Conservation (phyloP, 768 basidiomycete genomes). For the Psilocybe cyanescens region DNA sequence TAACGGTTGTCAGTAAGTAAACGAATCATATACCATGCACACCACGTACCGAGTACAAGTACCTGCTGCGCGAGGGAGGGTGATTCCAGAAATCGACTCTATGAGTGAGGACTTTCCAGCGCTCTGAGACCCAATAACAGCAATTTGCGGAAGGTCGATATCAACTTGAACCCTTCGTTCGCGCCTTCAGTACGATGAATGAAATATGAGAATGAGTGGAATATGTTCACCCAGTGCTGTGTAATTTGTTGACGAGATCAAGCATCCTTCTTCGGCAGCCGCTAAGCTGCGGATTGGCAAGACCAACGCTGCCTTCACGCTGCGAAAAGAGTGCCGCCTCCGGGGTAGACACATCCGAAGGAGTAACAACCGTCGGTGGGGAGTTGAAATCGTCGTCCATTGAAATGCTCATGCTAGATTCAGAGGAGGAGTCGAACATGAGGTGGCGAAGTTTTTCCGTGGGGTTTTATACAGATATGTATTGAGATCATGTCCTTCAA, state of each 20-base stretch:
- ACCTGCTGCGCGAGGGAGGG: slow-evolving; percentile 68
- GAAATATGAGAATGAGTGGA: slow-evolving; percentile 29
- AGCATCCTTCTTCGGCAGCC: slow-evolving; percentile 45
- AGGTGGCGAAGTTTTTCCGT: not conserved
- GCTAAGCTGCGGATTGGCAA: slow-evolving; percentile 50
- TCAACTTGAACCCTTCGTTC: slow-evolving; percentile 62
- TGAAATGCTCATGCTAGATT: slow-evolving; percentile 9
- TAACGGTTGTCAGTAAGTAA: slow-evolving; percentile 19
- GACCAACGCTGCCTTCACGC: slow-evolving; percentile 41
- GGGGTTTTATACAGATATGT: too few relatives aligned
- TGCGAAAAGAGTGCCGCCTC: not conserved
- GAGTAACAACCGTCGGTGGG: too few relatives aligned
- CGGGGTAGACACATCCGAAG: too few relatives aligned
- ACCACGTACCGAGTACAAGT: slow-evolving; percentile 70
- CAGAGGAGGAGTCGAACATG: slow-evolving; percentile 1
- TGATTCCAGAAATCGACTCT: slow-evolving; percentile 76
- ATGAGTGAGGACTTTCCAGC: slow-evolving; percentile 82
- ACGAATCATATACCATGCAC: not conserved
- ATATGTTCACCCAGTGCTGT: slow-evolving; percentile 57
- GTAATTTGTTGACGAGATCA: slow-evolving; percentile 63
- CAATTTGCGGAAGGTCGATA: slow-evolving; percentile 75
- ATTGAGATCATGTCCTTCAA: too few relatives aligned
- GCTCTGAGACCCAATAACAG: slow-evolving; percentile 73
- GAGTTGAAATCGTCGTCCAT: not conserved
- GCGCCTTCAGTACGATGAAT: not conserved